Evolutionary conservation across 139 green algal species (phyloP), one percentile per base, ranked within the genome.

Genomic region (Tetradesmus obliquus): DNA sequence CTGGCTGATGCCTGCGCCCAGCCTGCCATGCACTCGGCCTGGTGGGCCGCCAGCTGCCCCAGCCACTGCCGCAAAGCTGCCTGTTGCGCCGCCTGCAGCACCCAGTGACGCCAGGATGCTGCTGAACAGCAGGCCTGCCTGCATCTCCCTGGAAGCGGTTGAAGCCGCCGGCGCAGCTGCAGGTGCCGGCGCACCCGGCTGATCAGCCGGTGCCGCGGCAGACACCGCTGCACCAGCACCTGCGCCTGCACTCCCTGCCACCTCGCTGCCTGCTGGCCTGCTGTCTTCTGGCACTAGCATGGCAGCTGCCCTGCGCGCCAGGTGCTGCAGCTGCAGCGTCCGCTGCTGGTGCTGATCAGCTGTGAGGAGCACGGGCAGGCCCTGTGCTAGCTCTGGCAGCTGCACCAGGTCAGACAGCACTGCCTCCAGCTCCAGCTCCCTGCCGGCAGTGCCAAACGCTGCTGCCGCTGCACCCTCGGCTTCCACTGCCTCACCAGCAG

Each of bases 361-460:
- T 19, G 88, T 91, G n/a, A 91, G 72, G 55, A 86, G 76, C 79
- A 87, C 79, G 57, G 76, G 81, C 76, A 91, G 15, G 9, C 76
- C 88, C 55, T 91, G 88, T 10, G 84, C 24, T 55, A 91, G 88
- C 76, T 91, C 76, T 32, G 86, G 86, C 71, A 90, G 71, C 71
- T 90, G 86, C 86, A 90, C 17, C 8, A 85, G 51, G 22, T 84
- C 45, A 22, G 80, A 60, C 74, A 55, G 22, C 22, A 83, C 69
- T 17, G 53, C 20, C 8, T 55, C 69, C n/a, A 82, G 76, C 22
- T 82, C 76, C 3, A 55, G 22, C 24, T 53, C 76, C 15, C n/a
- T 53, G 24, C 22, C 32, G 32, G 32, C 62, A 72, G 62, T 15
- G 10, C 10, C 62, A 72, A 20, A 12, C 62, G 13, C 13, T 87